phyloP scores from a whole-genome alignment of 2,329 filamentous ascomycete species.

The Clathrospora elynae region DNA sequence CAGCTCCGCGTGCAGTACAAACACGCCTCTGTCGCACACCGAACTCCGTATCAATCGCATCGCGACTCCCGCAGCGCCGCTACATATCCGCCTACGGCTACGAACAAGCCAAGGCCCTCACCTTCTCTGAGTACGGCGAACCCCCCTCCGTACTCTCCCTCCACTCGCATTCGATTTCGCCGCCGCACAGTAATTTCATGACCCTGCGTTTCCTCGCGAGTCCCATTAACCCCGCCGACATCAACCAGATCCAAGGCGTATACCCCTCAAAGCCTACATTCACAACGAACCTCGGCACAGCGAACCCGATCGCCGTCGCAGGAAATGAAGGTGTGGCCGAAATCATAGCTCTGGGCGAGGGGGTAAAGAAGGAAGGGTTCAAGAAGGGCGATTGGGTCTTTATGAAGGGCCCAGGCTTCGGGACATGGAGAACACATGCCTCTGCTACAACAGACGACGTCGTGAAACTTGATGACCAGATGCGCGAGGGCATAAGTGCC shows the following conservation, averaged over 20 bases:
- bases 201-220: conserved; percentile 87
- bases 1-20: conserved; percentile 23
- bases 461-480: conserved; percentile 70
- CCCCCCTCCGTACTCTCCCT: conserved; percentile 72
- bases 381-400: conserved; percentile 90
- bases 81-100: conserved; percentile 72
- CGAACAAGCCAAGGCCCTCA: conserved; percentile 81
- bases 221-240: conserved; percentile 95
- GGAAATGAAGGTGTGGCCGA: conserved; percentile 96
- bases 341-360: conserved; percentile 71
- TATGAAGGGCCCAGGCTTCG: conserved; percentile 79
- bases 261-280: conserved; percentile 87
- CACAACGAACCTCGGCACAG: conserved; percentile 74
- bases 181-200: conserved; percentile 70
- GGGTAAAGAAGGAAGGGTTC: conserved; percentile 60
- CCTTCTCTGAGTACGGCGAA: conserved; percentile 76
- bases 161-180: conserved; percentile 77
- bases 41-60: conserved; percentile 7
- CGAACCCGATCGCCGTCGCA: conserved; percentile 74
- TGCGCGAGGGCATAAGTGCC: conserved; percentile 71
- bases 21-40: conserved; percentile 29
- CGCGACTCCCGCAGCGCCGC: conserved; percentile 43
- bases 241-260: conserved; percentile 96
- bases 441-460: conserved; percentile 66
- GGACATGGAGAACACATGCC: conserved; percentile 94